phyloP scores from a whole-genome alignment of 805 yeast genomes.

The Metschnikowia gruessii region DNA sequence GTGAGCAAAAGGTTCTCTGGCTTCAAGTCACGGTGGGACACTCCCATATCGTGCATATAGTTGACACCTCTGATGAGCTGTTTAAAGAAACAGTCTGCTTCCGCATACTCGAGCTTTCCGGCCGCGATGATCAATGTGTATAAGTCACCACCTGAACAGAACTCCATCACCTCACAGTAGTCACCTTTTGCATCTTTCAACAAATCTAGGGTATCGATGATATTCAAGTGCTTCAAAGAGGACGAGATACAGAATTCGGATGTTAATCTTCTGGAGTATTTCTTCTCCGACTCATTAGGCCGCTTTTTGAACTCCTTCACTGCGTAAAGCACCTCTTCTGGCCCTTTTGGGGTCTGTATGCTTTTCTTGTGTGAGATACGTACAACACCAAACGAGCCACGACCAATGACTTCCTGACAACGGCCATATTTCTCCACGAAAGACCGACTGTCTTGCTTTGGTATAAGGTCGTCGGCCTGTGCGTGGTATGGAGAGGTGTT shows the following conservation, averaged over 20 bases:
- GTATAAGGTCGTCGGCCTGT: constrained; percentile 15
- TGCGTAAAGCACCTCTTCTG: constrained; percentile 61
- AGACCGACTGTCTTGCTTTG: constrained; percentile 44
- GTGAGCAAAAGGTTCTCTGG: constrained; percentile 82
- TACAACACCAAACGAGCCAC: constrained; percentile 93
- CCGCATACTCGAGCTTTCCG: constrained; percentile 76
- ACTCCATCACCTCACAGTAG: constrained; percentile 84
- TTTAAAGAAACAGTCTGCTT: constrained; percentile 88
- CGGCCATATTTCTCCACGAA: constrained; percentile 89
- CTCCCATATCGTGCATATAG: constrained; percentile 88
- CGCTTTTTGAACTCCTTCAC: constrained; percentile 80
- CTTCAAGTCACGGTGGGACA: constrained; percentile 85
- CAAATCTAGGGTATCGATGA: constrained; percentile 72
- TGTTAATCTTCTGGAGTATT: constrained; percentile 70
- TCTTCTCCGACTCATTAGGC: constrained; percentile 59
- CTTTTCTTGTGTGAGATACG: constrained; percentile 75
- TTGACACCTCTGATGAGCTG: constrained; percentile 80
- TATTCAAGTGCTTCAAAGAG: constrained; percentile 71
- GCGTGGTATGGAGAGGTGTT: constrained; percentile 26
- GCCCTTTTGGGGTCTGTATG: constrained; percentile 11
- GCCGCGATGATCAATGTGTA: constrained; percentile 70
- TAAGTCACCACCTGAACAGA: constrained; percentile 78
- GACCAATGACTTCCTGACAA: constrained; percentile 92
- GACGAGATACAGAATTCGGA: constrained; percentile 82
- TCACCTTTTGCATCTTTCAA: constrained; percentile 80